A percentile compares a stretch with the other conserved stretches of the same genome.
These are phyloP conservation scores for Theileria luwenshuni DNA, from an alignment of 169 alveolate genomes.

Conservation along the genomic window DNA sequence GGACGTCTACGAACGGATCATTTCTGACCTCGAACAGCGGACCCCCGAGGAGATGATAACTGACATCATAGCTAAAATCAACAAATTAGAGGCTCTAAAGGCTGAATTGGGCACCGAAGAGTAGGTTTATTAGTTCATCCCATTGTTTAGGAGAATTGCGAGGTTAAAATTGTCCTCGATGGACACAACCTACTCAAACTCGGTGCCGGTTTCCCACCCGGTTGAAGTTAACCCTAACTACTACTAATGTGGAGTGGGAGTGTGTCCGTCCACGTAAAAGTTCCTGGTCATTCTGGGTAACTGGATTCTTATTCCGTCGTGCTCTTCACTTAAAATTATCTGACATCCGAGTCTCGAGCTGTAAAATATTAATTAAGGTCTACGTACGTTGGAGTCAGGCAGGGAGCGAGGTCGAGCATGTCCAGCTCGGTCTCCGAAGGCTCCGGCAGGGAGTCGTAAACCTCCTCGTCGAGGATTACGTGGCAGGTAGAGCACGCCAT, in stretches of 20 bases:
- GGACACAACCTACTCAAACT: constrained; percentile 22
- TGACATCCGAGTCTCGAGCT: constrained; percentile 95
- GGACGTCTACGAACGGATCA: constrained; percentile 50
- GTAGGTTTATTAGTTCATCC: constrained; percentile 18
- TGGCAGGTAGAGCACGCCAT: constrained; percentile 97
- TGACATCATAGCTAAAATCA: constrained; percentile 54
- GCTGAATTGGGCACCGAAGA: constrained; percentile 69
- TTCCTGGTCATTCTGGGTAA: constrained; percentile 91
- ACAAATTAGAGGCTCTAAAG: constrained; percentile 64
- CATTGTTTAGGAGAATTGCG: constrained; percentile 52
- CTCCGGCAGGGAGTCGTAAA: constrained; percentile 85
- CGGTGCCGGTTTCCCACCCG: constrained; percentile 67
- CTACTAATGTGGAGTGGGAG: constrained; percentile 87
- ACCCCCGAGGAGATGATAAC: constrained; percentile 62
- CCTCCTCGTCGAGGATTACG: constrained; percentile 88
- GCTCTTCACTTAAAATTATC: constrained; percentile 78
- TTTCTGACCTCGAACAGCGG: constrained; percentile 35
- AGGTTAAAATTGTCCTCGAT: constrained; percentile 37
- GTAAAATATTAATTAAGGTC: neutral
- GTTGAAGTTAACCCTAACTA: constrained; percentile 57
- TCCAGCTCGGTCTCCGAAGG: constrained; percentile 93
- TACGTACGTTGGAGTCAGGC: constrained; percentile 89
- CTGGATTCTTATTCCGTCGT: constrained; percentile 83
- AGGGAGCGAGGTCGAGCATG: constrained; percentile 94
- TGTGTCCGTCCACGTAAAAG: constrained; percentile 94